Evolutionary conservation across 2,329 filamentous ascomycete species (phyloP).

Genomic region (Boeremia exigua): DNA sequence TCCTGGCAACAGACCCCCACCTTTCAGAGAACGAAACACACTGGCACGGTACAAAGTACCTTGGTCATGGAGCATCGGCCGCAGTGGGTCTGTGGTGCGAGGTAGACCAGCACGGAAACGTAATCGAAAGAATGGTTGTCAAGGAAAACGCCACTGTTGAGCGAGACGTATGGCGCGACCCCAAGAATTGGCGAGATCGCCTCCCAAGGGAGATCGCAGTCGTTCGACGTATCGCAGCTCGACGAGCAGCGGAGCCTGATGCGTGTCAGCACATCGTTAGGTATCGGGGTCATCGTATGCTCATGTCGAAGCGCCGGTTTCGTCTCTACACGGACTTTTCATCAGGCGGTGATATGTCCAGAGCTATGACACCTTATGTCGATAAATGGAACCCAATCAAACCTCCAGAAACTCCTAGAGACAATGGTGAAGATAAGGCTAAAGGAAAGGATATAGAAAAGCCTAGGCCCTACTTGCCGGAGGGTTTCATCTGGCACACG

Average conservation of each 20-base stretch:
- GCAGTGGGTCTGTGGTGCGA: constrained; percentile 1
- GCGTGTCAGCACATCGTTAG: background rate
- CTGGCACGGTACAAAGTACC: constrained; percentile 1
- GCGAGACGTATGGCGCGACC: background rate
- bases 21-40: background rate
- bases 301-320: background rate
- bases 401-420: no score
- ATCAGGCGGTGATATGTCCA: background rate
- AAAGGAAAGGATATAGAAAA: no score
- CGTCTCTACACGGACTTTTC: constrained; percentile 1
- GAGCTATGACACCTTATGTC: background rate
- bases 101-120: background rate
- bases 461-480: no score
- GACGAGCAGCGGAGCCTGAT: background rate
- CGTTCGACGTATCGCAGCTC: background rate
- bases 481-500: constrained; percentile 3
- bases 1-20: background rate
- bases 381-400: background rate
- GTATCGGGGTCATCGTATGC: constrained; percentile 1
- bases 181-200: constrained; percentile 5
- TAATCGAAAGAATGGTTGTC: constrained; percentile 2
- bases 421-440: no score
- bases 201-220: background rate
- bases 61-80: background rate
- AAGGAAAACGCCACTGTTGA: background rate